Percentiles rank a stretch among this genome's conserved stretches.
phyloP scores from a whole-genome alignment of 2,329 filamentous ascomycete species.

The Diaporthe caulivora region DNA sequence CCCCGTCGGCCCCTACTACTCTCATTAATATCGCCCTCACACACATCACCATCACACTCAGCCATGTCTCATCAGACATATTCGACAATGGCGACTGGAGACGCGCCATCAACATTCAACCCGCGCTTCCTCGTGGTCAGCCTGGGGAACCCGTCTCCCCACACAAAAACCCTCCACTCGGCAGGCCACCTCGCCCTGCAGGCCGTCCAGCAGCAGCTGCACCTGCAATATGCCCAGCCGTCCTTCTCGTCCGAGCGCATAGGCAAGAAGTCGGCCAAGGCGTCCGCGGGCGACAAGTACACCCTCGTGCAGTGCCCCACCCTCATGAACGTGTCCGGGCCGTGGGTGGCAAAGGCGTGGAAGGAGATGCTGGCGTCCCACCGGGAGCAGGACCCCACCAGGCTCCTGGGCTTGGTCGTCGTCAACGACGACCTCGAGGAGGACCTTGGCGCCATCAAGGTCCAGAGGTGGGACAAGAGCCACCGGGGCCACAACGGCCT shows the following conservation, averaged over 20 bases:
- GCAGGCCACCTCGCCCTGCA: slow-evolving; percentile 85
- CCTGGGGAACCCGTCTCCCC: slow-evolving; percentile 85
- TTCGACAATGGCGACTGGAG: not conserved
- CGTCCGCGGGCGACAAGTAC: slow-evolving; percentile 64
- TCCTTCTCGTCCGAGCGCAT: slow-evolving; percentile 60
- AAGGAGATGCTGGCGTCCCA: slow-evolving; percentile 62
- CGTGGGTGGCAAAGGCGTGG: slow-evolving; percentile 76
- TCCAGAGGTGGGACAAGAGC: slow-evolving; percentile 73
- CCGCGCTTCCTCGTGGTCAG: slow-evolving; percentile 82
- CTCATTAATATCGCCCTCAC: not conserved
- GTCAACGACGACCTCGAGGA: slow-evolving; percentile 92
- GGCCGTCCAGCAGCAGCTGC: slow-evolving; percentile 65
- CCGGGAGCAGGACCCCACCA: slow-evolving; percentile 15
- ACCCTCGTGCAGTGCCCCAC: slow-evolving; percentile 81
- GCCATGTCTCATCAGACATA: slow-evolving; percentile 3
- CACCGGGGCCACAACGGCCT: slow-evolving; percentile 81
- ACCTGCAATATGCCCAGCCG: slow-evolving; percentile 54
- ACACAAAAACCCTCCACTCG: slow-evolving; percentile 85
- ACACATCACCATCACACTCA: slow-evolving; percentile 6
- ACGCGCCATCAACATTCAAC: slow-evolving; percentile 40
- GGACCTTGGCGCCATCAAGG: slow-evolving; percentile 74
- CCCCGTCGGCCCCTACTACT: not conserved
- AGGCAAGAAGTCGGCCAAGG: slow-evolving; percentile 64
- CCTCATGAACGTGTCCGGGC: slow-evolving; percentile 88
- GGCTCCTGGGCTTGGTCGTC: slow-evolving; percentile 71